Conservation (phyloP, 768 basidiomycete species). For the Lactifluus pinguis region DNA sequence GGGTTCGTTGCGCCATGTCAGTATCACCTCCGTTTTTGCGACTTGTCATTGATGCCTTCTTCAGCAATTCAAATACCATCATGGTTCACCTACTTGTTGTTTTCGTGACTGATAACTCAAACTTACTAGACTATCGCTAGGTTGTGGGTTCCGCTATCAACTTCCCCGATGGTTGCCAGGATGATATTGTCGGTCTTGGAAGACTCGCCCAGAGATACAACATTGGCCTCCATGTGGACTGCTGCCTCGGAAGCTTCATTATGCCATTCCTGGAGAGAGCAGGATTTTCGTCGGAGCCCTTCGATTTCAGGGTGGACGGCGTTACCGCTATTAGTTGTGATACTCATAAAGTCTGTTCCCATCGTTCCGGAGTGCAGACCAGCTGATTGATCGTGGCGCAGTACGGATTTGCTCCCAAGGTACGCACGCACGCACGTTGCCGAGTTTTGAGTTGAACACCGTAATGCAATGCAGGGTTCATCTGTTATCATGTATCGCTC, state of each 20-base stretch:
- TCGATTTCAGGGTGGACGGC: constrained; percentile 86
- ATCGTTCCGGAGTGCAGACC: background rate
- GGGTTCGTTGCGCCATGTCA: constrained; percentile 81
- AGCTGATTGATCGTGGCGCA: constrained; percentile 26
- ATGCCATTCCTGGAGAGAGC: constrained; percentile 83
- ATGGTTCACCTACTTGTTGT: constrained; percentile 40
- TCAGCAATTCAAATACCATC: constrained; percentile 81
- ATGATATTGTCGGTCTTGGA: constrained; percentile 74
- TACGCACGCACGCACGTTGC: constrained; percentile 19
- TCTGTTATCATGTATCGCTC: constrained; percentile 94
- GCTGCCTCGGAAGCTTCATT: constrained; percentile 90
- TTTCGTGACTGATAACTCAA: background rate
- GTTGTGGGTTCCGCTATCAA: constrained; percentile 81
- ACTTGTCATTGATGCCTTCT: constrained; percentile 3
- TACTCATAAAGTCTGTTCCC: constrained; percentile 67
- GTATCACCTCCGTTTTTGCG: constrained; percentile 24
- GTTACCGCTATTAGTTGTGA: constrained; percentile 96
- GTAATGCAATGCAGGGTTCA: constrained; percentile 46
- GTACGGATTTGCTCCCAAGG: constrained; percentile 95
- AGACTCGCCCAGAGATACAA: constrained; percentile 64
- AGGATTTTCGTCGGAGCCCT: constrained; percentile 61
- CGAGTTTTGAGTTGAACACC: background rate
- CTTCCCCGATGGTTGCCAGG: constrained; percentile 81
- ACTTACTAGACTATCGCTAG: constrained; percentile 29
- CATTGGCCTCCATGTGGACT: constrained; percentile 88